Base-by-base conservation (phyloP, 2,329 filamentous ascomycete genomes). In the Cytospora leucostoma region DNA sequence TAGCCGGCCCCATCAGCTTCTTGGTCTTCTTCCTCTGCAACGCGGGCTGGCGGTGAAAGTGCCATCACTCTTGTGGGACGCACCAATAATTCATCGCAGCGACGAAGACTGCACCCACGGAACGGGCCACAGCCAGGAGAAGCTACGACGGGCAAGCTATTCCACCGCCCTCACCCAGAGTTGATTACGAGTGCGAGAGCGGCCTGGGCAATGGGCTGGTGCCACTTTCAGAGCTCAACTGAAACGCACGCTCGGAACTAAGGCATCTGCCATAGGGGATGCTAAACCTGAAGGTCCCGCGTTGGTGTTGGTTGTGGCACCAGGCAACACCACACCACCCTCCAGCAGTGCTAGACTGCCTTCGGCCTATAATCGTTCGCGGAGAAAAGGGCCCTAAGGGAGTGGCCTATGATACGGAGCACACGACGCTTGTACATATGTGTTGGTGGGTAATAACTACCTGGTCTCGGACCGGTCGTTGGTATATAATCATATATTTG, bases 1-100 rank as follows among this genome's bases (percentile, higher is more conserved):
- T 87, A 73, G 83, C 82, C 75, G 69, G 71, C 33, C 72, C 74
- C 57, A 71, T 85, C 74, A 70, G 80, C 74, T 72, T 84, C 74
- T 74, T 76, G 58, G 61, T 82, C 66, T 50, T 69, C 37, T 50
- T 67, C 21, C 68, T 70, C 56, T 52, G 69, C 40, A 66, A 63
- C 56, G 68, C 70, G 54, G 70, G 74, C 69, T 73, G 76, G 68
- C 76, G 79, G 74, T 68, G 76, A 71, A 83, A 77, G 82, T 65
- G 72, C 75, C 21, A 71, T 78, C 54, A 83, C 80, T 44, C 27
- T 37, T 74, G 15, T 83, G 76, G 68, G 75, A 84, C 69, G 71
- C 81, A 37, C 76, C 27, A 77, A 67, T 80, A 81, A 38, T 84
- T 84, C 70, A 75, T 76, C 34, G 83, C 80, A 1, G 76, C 80